A percentile compares a stretch with the other conserved stretches of the same genome.
These are phyloP conservation scores for Alternaria alternata DNA, from an alignment of 2,329 filamentous ascomycete genomes.

Conservation along the genomic window DNA sequence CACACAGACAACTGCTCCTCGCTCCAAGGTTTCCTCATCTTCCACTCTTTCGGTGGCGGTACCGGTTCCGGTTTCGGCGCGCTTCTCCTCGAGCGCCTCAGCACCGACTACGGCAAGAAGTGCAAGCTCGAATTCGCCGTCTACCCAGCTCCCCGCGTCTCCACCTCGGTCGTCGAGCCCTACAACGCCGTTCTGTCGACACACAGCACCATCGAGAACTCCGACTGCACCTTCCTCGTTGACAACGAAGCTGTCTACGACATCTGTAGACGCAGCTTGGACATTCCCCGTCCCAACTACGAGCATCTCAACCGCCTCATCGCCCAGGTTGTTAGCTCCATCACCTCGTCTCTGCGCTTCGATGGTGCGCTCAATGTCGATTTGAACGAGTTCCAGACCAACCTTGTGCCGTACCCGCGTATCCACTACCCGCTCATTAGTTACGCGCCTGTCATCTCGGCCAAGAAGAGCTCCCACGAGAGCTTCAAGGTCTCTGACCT, in stretches of 20 bases:
- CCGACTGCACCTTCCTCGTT: slow-evolving; percentile 80
- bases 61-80: slow-evolving; percentile 77
- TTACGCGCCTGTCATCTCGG: slow-evolving; percentile 75
- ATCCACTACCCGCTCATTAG: slow-evolving; percentile 79
- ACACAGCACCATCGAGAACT: slow-evolving; percentile 79
- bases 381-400: slow-evolving; percentile 80
- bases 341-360: slow-evolving; percentile 76
- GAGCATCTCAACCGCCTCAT: slow-evolving; percentile 78
- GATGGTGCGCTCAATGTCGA: slow-evolving; percentile 78
- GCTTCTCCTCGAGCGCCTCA: slow-evolving; percentile 74
- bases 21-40: slow-evolving; percentile 76
- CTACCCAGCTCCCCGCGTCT: slow-evolving; percentile 74
- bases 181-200: slow-evolving; percentile 78
- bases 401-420: slow-evolving; percentile 75
- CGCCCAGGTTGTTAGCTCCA: slow-evolving; percentile 77
- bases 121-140: slow-evolving; percentile 79
- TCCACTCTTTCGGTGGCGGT: slow-evolving; percentile 78
- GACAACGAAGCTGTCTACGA: slow-evolving; percentile 80
- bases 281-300: slow-evolving; percentile 73
- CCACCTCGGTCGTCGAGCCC: slow-evolving; percentile 75
- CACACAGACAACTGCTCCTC: slow-evolving; percentile 73
- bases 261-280: slow-evolving; percentile 76
- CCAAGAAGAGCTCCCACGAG: slow-evolving; percentile 81
- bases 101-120: slow-evolving; percentile 79
- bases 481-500: slow-evolving; percentile 85